Evolutionary conservation across 495 filamentous ascomycete genomes (phyloP).

Genomic region (Cercophora sp.): DNA sequence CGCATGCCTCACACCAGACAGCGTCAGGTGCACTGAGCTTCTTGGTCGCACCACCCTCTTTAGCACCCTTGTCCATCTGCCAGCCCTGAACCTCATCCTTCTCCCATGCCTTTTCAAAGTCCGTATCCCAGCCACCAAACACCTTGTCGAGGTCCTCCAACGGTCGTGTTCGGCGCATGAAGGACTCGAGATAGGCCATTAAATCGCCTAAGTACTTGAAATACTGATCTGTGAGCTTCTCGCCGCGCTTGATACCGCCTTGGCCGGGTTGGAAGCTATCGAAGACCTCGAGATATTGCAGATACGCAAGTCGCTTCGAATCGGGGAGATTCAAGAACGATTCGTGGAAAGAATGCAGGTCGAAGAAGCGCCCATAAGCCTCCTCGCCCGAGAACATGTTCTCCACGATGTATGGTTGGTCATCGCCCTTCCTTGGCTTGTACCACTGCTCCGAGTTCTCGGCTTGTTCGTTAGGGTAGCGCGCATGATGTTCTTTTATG

Average conservation of each 20-base stretch:
- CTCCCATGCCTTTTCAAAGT: slow-evolving; percentile 82
- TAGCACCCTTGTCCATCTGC: slow-evolving; percentile 55
- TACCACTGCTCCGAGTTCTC: slow-evolving; percentile 95
- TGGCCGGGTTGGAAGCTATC: slow-evolving; percentile 75
- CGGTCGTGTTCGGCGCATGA: slow-evolving; percentile 74
- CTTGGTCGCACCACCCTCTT: slow-evolving; percentile 27
- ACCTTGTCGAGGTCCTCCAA: slow-evolving; percentile 79
- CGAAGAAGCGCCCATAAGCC: slow-evolving; percentile 82
- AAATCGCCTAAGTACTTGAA: slow-evolving; percentile 83
- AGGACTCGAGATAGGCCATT: slow-evolving; percentile 77
- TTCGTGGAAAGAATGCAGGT: slow-evolving; percentile 79
- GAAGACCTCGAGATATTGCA: slow-evolving; percentile 87
- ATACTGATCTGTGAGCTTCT: slow-evolving; percentile 88
- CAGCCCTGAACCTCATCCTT: slow-evolving; percentile 76
- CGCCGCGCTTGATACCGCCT: slow-evolving; percentile 64
- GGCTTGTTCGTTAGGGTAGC: slow-evolving; percentile 89
- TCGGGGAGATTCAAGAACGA: slow-evolving; percentile 84
- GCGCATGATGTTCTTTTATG: slow-evolving; percentile 81
- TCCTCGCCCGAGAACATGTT: slow-evolving; percentile 95
- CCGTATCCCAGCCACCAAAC: slow-evolving; percentile 66
- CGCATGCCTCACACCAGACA: slow-evolving; percentile 83
- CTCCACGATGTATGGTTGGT: slow-evolving; percentile 74
- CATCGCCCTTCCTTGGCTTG: slow-evolving; percentile 58
- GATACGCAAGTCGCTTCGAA: slow-evolving; percentile 76
- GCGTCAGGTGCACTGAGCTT: slow-evolving; percentile 62